Conservation (phyloP, 345 rosid species). For the Sonneratia alba region DNA sequence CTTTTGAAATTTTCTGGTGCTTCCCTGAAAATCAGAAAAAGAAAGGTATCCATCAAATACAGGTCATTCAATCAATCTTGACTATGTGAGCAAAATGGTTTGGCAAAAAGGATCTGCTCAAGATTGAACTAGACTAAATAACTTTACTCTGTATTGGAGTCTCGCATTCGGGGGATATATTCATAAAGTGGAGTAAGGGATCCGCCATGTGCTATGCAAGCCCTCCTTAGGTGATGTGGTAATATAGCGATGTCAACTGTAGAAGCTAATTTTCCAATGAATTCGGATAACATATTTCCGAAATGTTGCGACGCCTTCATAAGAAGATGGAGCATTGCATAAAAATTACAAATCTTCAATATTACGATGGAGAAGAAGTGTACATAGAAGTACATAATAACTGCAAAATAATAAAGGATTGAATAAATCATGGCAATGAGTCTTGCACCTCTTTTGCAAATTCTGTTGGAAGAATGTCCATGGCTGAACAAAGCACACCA, state of each 20-base stretch:
- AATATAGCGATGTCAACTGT: slow-evolving; percentile 37
- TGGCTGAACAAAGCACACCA: slow-evolving; percentile 67
- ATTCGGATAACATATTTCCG: slow-evolving; percentile 72
- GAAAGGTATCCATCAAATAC: not conserved
- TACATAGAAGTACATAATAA: not conserved
- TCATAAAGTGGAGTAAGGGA: slow-evolving; percentile 57
- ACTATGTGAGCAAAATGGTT: not conserved
- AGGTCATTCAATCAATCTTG: not conserved
- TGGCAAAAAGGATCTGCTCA: not conserved
- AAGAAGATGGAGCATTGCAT: not conserved
- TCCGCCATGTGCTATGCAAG: slow-evolving; percentile 79
- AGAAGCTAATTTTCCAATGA: slow-evolving; percentile 66
- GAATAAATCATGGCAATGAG: not conserved
- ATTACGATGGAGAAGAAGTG: not conserved
- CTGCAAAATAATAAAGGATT: not conserved
- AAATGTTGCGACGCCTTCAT: slow-evolving; percentile 85
- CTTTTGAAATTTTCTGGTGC: slow-evolving; percentile 20
- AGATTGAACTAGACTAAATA: not conserved
- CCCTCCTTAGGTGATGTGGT: slow-evolving; percentile 68
- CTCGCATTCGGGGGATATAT: slow-evolving; percentile 81
- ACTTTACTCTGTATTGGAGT: slow-evolving; percentile 39
- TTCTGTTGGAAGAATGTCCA: slow-evolving; percentile 90
- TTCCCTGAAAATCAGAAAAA: slow-evolving; percentile 40
- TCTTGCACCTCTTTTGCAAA: slow-evolving; percentile 82
- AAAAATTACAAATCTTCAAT: not conserved